A percentile compares a stretch with the other conserved stretches of the same genome.
Evolutionary conservation across 2,329 filamentous ascomycete species (phyloP).

Genomic region (Pyrenophora seminiperda): DNA sequence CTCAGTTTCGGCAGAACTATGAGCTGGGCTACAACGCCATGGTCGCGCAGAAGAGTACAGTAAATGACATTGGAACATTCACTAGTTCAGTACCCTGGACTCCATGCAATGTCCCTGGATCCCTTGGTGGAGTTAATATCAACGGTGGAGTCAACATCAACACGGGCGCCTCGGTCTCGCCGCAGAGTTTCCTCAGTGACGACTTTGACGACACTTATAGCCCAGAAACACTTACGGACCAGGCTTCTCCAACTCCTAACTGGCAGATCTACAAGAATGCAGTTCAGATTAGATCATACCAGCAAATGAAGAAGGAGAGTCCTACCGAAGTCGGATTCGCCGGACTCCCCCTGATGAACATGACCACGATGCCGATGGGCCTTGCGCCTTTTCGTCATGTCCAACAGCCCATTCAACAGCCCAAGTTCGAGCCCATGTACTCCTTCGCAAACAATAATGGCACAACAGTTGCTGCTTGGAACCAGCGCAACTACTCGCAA

Average conservation of each 20-base stretch:
- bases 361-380: neutral
- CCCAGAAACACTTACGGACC: slow-evolving; percentile 9
- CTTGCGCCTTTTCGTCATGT: neutral
- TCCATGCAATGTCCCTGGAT: neutral
- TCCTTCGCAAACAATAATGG: slow-evolving; percentile 17
- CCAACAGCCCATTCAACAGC: neutral
- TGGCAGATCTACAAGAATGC: slow-evolving; percentile 5
- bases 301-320: neutral
- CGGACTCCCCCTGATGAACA: neutral
- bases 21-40: slow-evolving; percentile 14
- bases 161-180: slow-evolving; percentile 23
- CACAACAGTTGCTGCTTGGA: slow-evolving; percentile 13
- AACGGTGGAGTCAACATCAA: neutral
- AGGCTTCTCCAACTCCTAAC: slow-evolving; percentile 5
- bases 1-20: slow-evolving; percentile 10
- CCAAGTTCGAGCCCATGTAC: slow-evolving; percentile 9
- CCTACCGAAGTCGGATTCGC: neutral
- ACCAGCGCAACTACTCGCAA: neutral
- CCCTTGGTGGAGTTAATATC: slow-evolving; percentile 2
- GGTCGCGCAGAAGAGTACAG: slow-evolving; percentile 3
- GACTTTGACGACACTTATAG: slow-evolving; percentile 12
- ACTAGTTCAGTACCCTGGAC: slow-evolving; percentile 2
- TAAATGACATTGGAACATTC: slow-evolving; percentile 10
- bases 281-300: neutral
- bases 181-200: slow-evolving; percentile 30